Evolutionary conservation across 179 eudicot species (phyloP).

Genomic region (Amaranthus tricolor): DNA sequence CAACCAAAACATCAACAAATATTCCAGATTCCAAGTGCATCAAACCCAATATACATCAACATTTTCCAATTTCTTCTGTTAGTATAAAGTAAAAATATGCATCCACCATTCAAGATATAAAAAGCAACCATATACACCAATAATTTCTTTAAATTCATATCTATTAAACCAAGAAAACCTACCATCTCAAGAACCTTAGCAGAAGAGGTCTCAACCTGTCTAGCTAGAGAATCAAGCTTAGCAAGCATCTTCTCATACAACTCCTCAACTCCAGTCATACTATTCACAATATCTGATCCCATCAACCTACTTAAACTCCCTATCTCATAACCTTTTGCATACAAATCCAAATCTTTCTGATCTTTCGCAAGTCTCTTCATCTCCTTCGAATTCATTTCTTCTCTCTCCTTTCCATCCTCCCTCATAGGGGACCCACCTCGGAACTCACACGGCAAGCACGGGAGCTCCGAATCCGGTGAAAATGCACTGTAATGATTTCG

Average conservation of each 20-base stretch:
- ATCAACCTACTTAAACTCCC: constrained; percentile 47
- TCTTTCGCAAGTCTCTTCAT: constrained; percentile 30
- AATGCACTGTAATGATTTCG: constrained; percentile 61
- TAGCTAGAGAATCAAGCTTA: constrained; percentile 49
- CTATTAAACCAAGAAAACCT: not conserved
- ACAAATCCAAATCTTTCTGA: constrained; percentile 39
- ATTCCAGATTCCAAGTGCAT: not conserved
- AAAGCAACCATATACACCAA: not conserved
- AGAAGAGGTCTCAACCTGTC: constrained; percentile 51
- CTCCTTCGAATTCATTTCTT: constrained; percentile 28
- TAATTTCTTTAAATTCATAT: not conserved
- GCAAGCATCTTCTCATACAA: constrained; percentile 75
- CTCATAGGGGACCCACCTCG: constrained; percentile 39
- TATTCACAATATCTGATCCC: constrained; percentile 48
- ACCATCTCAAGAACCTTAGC: constrained; percentile 74
- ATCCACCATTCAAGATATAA: not conserved
- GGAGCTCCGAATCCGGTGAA: constrained; percentile 50
- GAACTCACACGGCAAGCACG: constrained; percentile 36
- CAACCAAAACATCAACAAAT: not conserved
- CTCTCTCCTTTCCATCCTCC: constrained; percentile 35
- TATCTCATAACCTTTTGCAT: constrained; percentile 47
- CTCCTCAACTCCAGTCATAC: constrained; percentile 52
- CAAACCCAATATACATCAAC: not conserved
- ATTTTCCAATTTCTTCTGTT: not conserved
- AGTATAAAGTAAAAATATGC: not conserved